Percentiles rank a stretch among this genome's conserved stretches.
Conservation (phyloP, 2,329 filamentous ascomycete species). For the Aschersonia sp. region DNA sequence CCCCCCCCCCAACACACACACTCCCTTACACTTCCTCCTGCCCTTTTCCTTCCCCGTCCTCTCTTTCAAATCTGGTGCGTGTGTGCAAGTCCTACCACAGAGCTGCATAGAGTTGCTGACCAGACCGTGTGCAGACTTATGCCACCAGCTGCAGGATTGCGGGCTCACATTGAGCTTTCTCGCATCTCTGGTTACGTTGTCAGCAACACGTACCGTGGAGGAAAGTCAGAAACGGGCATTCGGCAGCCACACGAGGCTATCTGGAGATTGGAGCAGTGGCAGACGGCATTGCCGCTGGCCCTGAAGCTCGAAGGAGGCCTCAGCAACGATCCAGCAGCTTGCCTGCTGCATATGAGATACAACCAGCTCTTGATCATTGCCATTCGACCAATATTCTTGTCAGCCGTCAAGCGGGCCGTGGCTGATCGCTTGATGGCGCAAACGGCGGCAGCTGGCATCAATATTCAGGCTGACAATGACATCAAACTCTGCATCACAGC, state of each 20-base stretch:
- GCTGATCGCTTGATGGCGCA: slow-evolving; percentile 22
- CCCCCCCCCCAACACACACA: no score
- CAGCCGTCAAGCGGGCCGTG: slow-evolving; percentile 30
- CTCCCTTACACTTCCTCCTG: no score
- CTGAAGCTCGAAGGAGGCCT: slow-evolving; percentile 21
- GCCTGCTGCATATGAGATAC: slow-evolving; percentile 32
- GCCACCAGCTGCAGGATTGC: slow-evolving; percentile 27
- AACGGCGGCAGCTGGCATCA: slow-evolving; percentile 9
- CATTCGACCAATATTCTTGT: slow-evolving; percentile 31
- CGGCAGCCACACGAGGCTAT: slow-evolving; percentile 24
- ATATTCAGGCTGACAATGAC: slow-evolving; percentile 9
- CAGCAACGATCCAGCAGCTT: slow-evolving; percentile 26
- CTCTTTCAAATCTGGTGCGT: no score
- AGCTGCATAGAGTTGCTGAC: no score
- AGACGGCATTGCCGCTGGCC: slow-evolving; percentile 18
- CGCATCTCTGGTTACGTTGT: slow-evolving; percentile 33
- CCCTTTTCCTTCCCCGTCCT: no score
- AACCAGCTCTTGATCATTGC: slow-evolving; percentile 35
- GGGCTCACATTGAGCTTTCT: slow-evolving; percentile 30
- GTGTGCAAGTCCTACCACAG: no score
- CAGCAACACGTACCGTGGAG: slow-evolving; percentile 27
- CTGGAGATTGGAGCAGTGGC: slow-evolving; percentile 27
- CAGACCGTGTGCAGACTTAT: slow-evolving; percentile 17
- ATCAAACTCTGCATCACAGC: slow-evolving; percentile 26
- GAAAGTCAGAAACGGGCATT: slow-evolving; percentile 9